phyloP scores from a whole-genome alignment of 352 stramenopile genomes.

The Phytophthora aleatoria region DNA sequence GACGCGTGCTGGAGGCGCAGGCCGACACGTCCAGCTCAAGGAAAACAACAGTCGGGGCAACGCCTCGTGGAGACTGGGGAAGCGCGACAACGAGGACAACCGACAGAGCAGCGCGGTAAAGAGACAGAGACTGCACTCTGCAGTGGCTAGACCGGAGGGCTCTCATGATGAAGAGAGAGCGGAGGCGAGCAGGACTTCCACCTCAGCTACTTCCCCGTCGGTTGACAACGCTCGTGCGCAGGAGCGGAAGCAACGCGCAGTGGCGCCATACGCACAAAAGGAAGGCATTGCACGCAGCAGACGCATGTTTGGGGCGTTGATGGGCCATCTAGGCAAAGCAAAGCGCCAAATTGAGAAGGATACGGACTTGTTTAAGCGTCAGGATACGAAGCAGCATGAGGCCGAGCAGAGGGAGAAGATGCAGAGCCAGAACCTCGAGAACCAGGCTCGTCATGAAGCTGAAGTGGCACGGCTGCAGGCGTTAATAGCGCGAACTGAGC shows the following conservation, averaged over 20 bases:
- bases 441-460: slow-evolving; percentile 43
- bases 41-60: slow-evolving; percentile 35
- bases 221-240: slow-evolving; percentile 21
- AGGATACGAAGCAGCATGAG: slow-evolving; percentile 68
- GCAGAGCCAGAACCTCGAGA: slow-evolving; percentile 59
- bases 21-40: slow-evolving; percentile 32
- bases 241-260: slow-evolving; percentile 55
- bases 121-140: slow-evolving; percentile 48
- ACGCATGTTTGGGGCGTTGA: slow-evolving; percentile 83
- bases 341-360: slow-evolving; percentile 85
- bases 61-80: slow-evolving; percentile 29
- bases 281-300: slow-evolving; percentile 71
- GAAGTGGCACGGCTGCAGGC: slow-evolving; percentile 47
- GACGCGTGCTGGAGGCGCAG: slow-evolving; percentile 19
- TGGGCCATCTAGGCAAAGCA: slow-evolving; percentile 81
- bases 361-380: slow-evolving; percentile 69
- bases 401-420: slow-evolving; percentile 72
- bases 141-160: slow-evolving; percentile 38
- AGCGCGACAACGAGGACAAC: slow-evolving; percentile 40
- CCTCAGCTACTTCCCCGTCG: slow-evolving; percentile 14
- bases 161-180: slow-evolving; percentile 16
- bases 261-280: slow-evolving; percentile 64
- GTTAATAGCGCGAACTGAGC: slow-evolving; percentile 48
- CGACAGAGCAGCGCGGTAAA: slow-evolving; percentile 29
- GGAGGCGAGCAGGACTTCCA: slow-evolving; percentile 19